Evolutionary conservation across 495 filamentous ascomycete genomes (phyloP), one percentile per base, ranked within the genome.

Genomic region (Tuber indicum): DNA sequence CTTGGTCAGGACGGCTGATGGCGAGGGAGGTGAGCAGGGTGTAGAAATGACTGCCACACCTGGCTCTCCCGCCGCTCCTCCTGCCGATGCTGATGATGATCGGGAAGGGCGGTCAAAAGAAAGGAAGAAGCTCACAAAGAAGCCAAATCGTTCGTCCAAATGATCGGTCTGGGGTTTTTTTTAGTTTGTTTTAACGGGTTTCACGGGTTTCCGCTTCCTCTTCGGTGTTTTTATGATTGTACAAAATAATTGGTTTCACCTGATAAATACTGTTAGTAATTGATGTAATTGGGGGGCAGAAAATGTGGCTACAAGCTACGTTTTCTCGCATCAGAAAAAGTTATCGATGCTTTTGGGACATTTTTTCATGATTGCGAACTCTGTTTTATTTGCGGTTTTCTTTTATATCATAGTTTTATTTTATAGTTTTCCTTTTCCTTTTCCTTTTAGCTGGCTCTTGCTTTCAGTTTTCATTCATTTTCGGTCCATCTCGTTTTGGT

Each of bases 71-170:
- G 62, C 75, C 43, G 47, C 36, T 32, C 62, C 76, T 41, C 49
- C 69, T 0, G 46, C 69, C 14, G 77, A 73, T 70, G 79, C 75
- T 32, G 76, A 79, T 21, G 80, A 83, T 66, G 81, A 83, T 44
- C 74, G 81, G 69, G 78, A 82, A 62, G 81, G 81, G 42, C 73
- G 81, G 44, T 79, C 81, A 72, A 83, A 82, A 69, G 75, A 75
- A 43, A 80, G 81, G 47, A 82, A 77, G 75, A 83, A 82, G 81
- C 72, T 83, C 70, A 80, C 78, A 14, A 83, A 83, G 74, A 80
- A 79, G 43, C 73, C 72, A 71, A 75, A 81, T 41, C 78, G 75
- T 41, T 73, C 76, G 41, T 75, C 78, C 66, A 81, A 80, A 39
- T 44, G 75, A 73, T 47, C 70, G 26, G 46, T n/a, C 23, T 21